Evolutionary conservation across 352 stramenopile genomes (phyloP).

Genomic region (Globisporangium acanthophoron): DNA sequence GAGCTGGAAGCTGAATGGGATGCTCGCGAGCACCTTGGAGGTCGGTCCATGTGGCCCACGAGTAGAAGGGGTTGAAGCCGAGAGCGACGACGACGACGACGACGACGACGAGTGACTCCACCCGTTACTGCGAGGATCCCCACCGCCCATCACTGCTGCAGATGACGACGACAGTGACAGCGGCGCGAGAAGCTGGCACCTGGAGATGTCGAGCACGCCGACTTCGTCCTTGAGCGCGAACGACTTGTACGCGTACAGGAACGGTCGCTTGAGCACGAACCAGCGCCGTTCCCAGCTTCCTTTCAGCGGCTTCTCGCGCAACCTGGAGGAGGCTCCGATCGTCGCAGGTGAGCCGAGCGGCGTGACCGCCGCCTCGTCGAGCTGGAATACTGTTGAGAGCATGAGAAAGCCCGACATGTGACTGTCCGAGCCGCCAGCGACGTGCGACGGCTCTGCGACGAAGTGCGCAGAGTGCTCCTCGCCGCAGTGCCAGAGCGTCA

Average conservation of each 20-base stretch:
- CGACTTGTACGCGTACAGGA: constrained; percentile 71
- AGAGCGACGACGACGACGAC: constrained; percentile 1
- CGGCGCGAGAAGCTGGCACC: constrained; percentile 46
- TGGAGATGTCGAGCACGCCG: constrained; percentile 67
- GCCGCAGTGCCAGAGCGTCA: neutral
- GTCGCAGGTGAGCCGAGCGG: constrained; percentile 11
- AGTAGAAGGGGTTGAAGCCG: neutral
- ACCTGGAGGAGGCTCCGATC: neutral
- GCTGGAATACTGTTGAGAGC: constrained; percentile 39
- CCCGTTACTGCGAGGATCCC: neutral
- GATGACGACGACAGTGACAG: constrained; percentile 6
- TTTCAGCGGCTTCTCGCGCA: constrained; percentile 1
- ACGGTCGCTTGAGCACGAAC: constrained; percentile 77
- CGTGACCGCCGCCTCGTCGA: constrained; percentile 40
- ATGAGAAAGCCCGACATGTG: constrained; percentile 79
- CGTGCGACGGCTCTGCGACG: constrained; percentile 45
- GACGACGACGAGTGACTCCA: constrained; percentile 6
- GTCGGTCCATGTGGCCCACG: neutral
- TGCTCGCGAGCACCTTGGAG: constrained; percentile 5
- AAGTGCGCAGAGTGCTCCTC: constrained; percentile 28
- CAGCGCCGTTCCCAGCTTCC: constrained; percentile 59
- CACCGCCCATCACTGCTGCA: neutral
- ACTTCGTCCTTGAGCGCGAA: constrained; percentile 62
- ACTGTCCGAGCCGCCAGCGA: constrained; percentile 25
- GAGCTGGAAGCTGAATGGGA: constrained; percentile 71